These are phyloP conservation scores for Cordyceps cateniannulata DNA, from an alignment of 2,329 filamentous ascomycete species.

Conservation along the genomic window DNA sequence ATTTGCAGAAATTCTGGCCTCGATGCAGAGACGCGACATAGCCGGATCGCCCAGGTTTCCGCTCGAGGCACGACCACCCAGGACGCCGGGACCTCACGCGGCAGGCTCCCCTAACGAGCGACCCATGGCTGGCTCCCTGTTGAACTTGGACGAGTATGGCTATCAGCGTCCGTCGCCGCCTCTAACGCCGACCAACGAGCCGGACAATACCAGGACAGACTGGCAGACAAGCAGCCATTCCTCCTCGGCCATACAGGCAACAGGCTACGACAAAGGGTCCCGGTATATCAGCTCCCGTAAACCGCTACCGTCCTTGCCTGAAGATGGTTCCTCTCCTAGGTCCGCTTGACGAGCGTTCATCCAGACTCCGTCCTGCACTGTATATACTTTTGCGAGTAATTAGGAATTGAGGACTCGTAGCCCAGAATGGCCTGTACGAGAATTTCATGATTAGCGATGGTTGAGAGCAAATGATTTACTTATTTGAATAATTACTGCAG, in stretches of 20 bases:
- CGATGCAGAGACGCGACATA: constrained; percentile 13
- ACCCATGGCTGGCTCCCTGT: not conserved
- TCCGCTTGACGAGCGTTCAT: not conserved
- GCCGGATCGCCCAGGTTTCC: not conserved
- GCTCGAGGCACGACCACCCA: not conserved
- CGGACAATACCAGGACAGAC: not conserved
- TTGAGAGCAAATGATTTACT: not conserved
- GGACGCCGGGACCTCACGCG: not conserved
- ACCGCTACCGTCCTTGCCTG: constrained; percentile 37
- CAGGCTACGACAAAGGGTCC: not conserved
- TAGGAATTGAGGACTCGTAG: not conserved
- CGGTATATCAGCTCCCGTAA: constrained; percentile 29
- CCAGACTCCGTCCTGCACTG: not conserved
- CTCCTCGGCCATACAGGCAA: constrained; percentile 14
- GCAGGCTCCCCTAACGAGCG: not conserved
- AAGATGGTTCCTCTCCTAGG: constrained; percentile 23
- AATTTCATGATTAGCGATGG: not conserved
- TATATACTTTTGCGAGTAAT: too few relatives aligned
- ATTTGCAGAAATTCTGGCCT: constrained; percentile 19
- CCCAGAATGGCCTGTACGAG: not conserved
- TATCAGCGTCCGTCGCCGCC: constrained; percentile 13
- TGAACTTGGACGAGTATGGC: constrained; percentile 6
- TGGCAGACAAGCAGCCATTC: constrained; percentile 14
- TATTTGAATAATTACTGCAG: not conserved
- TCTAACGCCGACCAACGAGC: constrained; percentile 6